Evolutionary conservation across 1,284 basidiomycete species (phyloP).

Genomic region (Trametes sp.): DNA sequence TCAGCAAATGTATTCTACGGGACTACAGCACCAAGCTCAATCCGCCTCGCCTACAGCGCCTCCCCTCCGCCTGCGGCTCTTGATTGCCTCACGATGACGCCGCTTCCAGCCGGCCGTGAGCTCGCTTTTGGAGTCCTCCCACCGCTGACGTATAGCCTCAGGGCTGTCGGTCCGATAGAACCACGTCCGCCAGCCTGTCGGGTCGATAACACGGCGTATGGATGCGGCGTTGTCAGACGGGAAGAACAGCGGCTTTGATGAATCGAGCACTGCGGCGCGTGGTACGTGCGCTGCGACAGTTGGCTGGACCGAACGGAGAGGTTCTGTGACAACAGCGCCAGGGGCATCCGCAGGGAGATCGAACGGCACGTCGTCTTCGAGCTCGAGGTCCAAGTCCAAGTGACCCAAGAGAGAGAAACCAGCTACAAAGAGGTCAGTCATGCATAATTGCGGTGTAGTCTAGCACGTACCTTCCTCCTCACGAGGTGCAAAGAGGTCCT

Average conservation of each 20-base stretch:
- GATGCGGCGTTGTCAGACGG: conserved; percentile 42
- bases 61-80: conserved; percentile 62
- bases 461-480: conserved; percentile 63
- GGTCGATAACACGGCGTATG: conserved; percentile 51
- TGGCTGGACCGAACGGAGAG: conserved; percentile 18
- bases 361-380: conserved; percentile 55
- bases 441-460: background rate
- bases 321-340: conserved; percentile 30
- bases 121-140: conserved; percentile 75
- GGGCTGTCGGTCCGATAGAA: conserved; percentile 64
- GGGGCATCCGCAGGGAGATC: conserved; percentile 26
- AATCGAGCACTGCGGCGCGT: conserved; percentile 49
- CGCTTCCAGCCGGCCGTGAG: conserved; percentile 86
- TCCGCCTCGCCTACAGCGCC: conserved; percentile 39
- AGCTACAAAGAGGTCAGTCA: conserved; percentile 34
- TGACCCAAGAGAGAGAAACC: conserved; percentile 75
- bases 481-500: conserved; percentile 73
- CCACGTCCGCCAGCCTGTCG: conserved; percentile 48
- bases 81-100: conserved; percentile 77
- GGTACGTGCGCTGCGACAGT: conserved; percentile 9
- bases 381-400: conserved; percentile 64
- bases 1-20: too few relatives aligned
- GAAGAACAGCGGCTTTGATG: conserved; percentile 69
- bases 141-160: conserved; percentile 69
- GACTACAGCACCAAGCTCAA: too few relatives aligned